phyloP scores from a whole-genome alignment of 2,329 filamentous ascomycete species.

The Colletotrichum shisoi region DNA sequence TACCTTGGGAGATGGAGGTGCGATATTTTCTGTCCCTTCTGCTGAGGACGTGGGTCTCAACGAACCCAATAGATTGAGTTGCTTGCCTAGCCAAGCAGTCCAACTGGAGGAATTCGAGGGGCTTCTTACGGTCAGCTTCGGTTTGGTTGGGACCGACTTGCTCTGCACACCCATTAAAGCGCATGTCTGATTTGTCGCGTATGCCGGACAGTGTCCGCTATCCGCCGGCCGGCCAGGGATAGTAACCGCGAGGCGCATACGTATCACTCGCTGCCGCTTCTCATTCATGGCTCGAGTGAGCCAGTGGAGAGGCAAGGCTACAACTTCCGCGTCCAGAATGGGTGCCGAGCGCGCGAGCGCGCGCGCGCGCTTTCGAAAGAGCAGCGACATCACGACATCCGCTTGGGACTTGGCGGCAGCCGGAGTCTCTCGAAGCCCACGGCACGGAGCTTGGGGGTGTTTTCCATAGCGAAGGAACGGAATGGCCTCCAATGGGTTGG shows the following conservation, averaged over 20 bases:
- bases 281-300: slow-evolving; percentile 2
- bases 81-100: slow-evolving; percentile 32
- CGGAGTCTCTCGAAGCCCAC: slow-evolving; percentile 25
- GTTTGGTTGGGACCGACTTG: slow-evolving; percentile 38
- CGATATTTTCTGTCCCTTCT: slow-evolving; percentile 39
- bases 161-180: slow-evolving; percentile 33
- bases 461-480: slow-evolving; percentile 28
- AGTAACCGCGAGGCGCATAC: slow-evolving; percentile 31
- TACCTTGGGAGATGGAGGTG: slow-evolving; percentile 35
- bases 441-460: slow-evolving; percentile 27
- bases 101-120: slow-evolving; percentile 36
- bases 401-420: background rate
- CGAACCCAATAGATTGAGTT: slow-evolving; percentile 35
- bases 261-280: slow-evolving; percentile 25
- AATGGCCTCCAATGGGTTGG: slow-evolving; percentile 31
- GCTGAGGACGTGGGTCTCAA: slow-evolving; percentile 37
- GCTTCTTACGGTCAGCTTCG: slow-evolving; percentile 33
- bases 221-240: slow-evolving; percentile 24
- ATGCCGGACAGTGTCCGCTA: slow-evolving; percentile 23
- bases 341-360: slow-evolving; percentile 8
- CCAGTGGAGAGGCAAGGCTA: slow-evolving; percentile 12
- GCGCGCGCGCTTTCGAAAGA: slow-evolving; percentile 9
- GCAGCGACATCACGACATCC: slow-evolving; percentile 15
- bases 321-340: slow-evolving; percentile 12
- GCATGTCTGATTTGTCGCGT: slow-evolving; percentile 35